Conservation (phyloP, 305 asterid species). For the Fraxinus floribunda region DNA sequence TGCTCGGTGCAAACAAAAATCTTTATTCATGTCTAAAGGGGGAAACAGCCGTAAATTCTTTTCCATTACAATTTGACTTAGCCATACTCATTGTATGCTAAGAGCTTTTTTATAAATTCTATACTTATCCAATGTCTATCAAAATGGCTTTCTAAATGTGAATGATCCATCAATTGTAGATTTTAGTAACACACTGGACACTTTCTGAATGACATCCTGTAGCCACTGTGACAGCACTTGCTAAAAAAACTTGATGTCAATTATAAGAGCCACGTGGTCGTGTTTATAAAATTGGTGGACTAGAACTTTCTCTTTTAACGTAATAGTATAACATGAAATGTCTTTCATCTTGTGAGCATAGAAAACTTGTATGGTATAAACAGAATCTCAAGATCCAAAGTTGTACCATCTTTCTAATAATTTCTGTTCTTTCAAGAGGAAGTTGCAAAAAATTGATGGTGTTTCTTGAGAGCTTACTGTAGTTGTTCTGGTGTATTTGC, state of each 20-base stretch:
- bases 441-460: not conserved
- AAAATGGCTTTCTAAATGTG: not conserved
- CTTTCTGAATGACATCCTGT: not conserved
- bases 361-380: not conserved
- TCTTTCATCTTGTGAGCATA: not conserved
- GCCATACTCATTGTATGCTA: not conserved
- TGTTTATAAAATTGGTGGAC: not conserved
- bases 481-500: not conserved
- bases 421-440: not conserved
- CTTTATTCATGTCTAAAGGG: not conserved
- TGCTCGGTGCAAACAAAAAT: not conserved
- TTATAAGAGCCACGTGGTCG: not conserved
- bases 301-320: not conserved
- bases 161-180: not conserved
- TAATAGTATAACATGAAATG: not conserved
- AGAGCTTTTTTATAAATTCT: not conserved
- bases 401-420: not conserved
- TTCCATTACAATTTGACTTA: not conserved
- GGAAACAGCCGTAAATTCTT: not conserved
- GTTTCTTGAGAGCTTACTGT: not conserved
- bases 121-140: not conserved
- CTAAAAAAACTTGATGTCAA: not conserved
- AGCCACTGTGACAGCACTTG: not conserved
- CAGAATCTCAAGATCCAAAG: not conserved
- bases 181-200: not conserved